Conservation (phyloP, 2,329 filamentous ascomycete genomes). For the Fusarium incarnatum region DNA sequence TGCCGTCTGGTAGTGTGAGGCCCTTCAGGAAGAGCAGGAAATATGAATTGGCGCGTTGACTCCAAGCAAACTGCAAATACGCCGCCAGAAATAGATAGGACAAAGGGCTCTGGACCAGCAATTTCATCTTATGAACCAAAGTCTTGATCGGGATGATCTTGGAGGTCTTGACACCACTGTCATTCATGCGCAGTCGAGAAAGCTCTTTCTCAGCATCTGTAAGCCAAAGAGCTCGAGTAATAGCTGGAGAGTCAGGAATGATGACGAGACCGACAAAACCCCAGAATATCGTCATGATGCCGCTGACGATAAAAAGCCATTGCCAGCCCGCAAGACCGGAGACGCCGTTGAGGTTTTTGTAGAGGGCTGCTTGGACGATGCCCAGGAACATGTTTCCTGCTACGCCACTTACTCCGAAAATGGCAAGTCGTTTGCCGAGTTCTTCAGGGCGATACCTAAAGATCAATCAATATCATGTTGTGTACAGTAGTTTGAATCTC, state of each 20-base stretch:
- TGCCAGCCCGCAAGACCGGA: conserved; percentile 40
- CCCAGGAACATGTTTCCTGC: conserved; percentile 44
- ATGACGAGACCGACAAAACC: conserved; percentile 34
- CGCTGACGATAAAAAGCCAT: conserved; percentile 41
- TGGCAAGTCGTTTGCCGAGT: conserved; percentile 39
- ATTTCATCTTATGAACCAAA: conserved; percentile 27
- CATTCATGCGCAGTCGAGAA: conserved; percentile 28
- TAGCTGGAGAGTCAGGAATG: conserved; percentile 40
- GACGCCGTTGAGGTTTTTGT: conserved; percentile 39
- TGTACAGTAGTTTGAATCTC: too few relatives aligned
- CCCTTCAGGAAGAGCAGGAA: conserved; percentile 52
- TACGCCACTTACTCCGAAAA: conserved; percentile 42
- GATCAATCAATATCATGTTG: too few relatives aligned
- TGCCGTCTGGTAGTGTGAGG: conserved; percentile 35
- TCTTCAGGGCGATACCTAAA: conserved; percentile 36
- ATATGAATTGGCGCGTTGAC: conserved; percentile 53
- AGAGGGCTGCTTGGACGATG: conserved; percentile 39
- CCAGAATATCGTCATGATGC: conserved; percentile 40
- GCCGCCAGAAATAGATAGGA: conserved; percentile 50
- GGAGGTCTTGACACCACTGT: conserved; percentile 34
- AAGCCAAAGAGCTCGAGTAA: conserved; percentile 35
- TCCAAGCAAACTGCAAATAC: conserved; percentile 51
- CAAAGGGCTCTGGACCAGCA: conserved; percentile 28
- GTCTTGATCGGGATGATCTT: conserved; percentile 36
- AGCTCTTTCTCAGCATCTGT: conserved; percentile 27